phyloP scores from a whole-genome alignment of 148 eudicot genomes.

The Euryodendron excelsum region DNA sequence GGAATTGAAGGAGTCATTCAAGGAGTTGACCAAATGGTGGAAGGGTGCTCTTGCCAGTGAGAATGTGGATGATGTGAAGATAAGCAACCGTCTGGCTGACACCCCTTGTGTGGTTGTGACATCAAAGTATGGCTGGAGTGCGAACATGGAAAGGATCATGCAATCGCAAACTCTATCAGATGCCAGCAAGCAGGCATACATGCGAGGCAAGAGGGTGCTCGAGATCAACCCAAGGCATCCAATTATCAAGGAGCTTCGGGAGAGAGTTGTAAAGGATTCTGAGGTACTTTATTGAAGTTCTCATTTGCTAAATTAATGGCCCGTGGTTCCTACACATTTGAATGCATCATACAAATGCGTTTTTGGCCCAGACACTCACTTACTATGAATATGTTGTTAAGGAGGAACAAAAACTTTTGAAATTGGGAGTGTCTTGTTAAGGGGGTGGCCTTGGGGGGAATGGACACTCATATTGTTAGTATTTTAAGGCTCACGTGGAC shows the following conservation, averaged over 20 bases:
- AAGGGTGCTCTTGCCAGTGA: slow-evolving; percentile 74
- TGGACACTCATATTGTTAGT: no score
- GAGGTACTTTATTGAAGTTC: slow-evolving; percentile 50
- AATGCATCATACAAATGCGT: background rate
- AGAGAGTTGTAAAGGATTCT: slow-evolving; percentile 69
- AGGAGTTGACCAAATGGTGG: slow-evolving; percentile 99
- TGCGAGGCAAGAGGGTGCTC: slow-evolving; percentile 96
- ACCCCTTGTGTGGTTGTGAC: slow-evolving; percentile 98
- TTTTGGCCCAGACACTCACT: background rate
- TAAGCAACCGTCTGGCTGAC: slow-evolving; percentile 95
- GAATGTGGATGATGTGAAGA: slow-evolving; percentile 90
- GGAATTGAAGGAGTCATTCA: slow-evolving; percentile 87
- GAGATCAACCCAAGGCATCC: slow-evolving; percentile 98
- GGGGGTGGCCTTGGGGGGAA: background rate
- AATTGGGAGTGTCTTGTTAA: background rate
- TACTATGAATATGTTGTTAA: background rate
- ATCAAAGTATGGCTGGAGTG: slow-evolving; percentile 96
- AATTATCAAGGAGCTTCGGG: slow-evolving; percentile 91
- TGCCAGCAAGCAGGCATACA: slow-evolving; percentile 88
- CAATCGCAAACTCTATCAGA: slow-evolving; percentile 89
- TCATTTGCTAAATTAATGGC: background rate
- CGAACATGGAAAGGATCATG: slow-evolving; percentile 98
- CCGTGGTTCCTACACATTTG: background rate
- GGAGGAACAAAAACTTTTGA: background rate
- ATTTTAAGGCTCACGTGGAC: background rate